phyloP scores from a whole-genome alignment of 2,329 filamentous ascomycete species.

The Diplodia corticola region DNA sequence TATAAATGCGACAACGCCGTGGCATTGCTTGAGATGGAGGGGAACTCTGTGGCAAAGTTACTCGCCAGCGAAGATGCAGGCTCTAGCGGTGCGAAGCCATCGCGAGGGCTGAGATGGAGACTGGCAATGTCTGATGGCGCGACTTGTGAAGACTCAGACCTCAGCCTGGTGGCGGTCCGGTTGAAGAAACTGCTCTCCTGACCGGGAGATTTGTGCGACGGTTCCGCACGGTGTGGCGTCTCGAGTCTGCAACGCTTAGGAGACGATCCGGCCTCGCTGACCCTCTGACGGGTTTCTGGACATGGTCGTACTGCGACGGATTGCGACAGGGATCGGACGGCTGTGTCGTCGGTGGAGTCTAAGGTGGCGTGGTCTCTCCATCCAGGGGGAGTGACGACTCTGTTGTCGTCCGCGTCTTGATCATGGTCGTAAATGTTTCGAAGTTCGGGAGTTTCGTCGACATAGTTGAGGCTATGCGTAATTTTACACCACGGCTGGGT shows the following conservation, averaged over 20 bases:
- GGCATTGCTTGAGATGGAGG: slow-evolving; percentile 24
- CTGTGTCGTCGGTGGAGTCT: not conserved
- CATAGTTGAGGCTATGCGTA: slow-evolving; percentile 31
- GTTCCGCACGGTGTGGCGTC: not conserved
- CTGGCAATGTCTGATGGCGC: not conserved
- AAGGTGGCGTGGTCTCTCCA: slow-evolving; percentile 20
- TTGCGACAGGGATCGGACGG: not conserved
- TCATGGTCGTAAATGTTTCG: slow-evolving; percentile 35
- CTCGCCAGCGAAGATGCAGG: slow-evolving; percentile 25
- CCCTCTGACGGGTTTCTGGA: slow-evolving; percentile 1
- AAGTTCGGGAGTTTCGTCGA: slow-evolving; percentile 37
- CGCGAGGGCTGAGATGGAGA: not conserved
- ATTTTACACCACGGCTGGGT: slow-evolving; percentile 36
- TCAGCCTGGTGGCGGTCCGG: not conserved
- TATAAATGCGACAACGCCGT: slow-evolving; percentile 30
- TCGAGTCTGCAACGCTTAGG: slow-evolving; percentile 21
- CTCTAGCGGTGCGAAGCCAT: slow-evolving; percentile 25
- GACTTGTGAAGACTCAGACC: not conserved
- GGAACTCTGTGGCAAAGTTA: slow-evolving; percentile 21
- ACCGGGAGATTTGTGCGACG: not conserved
- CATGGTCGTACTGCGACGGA: not conserved
- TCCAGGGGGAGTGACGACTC: slow-evolving; percentile 18
- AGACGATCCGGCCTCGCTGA: not conserved
- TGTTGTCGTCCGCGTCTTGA: slow-evolving; percentile 25
- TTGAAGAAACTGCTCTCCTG: not conserved